Conservation (phyloP, 306 rosid species). For the Benincasa hispida region DNA sequence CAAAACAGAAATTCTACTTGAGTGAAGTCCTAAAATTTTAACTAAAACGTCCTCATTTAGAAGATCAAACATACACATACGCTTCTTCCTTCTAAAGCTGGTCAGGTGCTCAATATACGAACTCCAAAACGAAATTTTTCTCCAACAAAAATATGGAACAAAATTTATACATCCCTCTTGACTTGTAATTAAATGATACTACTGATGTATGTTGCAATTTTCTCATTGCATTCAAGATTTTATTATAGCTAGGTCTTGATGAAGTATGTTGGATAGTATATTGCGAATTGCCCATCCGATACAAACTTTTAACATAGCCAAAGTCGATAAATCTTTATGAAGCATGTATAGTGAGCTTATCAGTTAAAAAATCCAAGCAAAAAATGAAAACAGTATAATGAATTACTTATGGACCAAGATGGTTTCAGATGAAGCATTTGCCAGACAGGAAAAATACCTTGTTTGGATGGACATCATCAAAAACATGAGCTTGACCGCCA, state of each 20-base stretch:
- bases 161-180: background rate
- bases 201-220: background rate
- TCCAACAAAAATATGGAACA: background rate
- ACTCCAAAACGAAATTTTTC: background rate
- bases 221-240: too few species aligned
- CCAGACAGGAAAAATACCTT: slow-evolving; percentile 33
- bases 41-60: background rate
- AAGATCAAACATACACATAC: background rate
- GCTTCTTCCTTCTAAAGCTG: background rate
- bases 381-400: background rate
- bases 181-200: background rate
- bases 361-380: background rate
- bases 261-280: background rate
- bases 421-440: background rate
- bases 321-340: background rate
- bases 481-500: slow-evolving; percentile 95
- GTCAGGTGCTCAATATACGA: background rate
- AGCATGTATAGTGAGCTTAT: background rate
- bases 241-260: background rate
- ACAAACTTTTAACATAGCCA: background rate
- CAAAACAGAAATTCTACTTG: background rate
- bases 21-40: background rate
- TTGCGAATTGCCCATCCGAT: background rate
- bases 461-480: slow-evolving; percentile 82
- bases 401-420: background rate